These are phyloP conservation scores for Populus tremula DNA, from an alignment of 345 rosid genomes.

Conservation along the genomic window DNA sequence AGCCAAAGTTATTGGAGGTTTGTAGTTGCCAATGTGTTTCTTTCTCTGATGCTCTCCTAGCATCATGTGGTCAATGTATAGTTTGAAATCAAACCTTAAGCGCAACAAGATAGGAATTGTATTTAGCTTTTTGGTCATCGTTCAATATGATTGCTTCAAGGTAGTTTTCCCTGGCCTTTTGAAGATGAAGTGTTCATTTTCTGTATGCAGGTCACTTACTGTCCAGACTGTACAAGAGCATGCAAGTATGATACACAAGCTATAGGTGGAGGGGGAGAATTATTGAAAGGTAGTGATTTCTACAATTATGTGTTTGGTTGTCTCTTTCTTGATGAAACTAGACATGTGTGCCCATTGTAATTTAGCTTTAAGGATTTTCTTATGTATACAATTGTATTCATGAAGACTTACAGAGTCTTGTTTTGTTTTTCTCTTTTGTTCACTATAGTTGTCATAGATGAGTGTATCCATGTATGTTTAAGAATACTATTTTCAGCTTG, in stretches of 20 bases:
- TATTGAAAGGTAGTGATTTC: slow-evolving; percentile 59
- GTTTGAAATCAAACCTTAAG: neutral
- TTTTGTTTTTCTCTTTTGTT: neutral
- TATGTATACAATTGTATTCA: neutral
- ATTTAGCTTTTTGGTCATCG: neutral
- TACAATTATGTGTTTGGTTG: slow-evolving; percentile 76
- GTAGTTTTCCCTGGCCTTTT: neutral
- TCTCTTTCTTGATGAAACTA: slow-evolving; percentile 66
- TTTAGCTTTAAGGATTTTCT: neutral
- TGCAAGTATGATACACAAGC: slow-evolving; percentile 67
- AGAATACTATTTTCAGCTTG: too few relatives aligned
- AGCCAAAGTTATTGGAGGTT: slow-evolving; percentile 91
- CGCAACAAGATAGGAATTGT: neutral
- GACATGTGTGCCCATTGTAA: slow-evolving; percentile 55
- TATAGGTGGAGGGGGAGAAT: slow-evolving; percentile 40
- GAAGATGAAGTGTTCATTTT: neutral
- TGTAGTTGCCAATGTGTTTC: slow-evolving; percentile 24
- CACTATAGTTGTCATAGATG: too few relatives aligned
- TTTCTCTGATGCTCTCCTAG: neutral
- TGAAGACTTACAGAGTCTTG: neutral
- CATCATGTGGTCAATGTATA: neutral
- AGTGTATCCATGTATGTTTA: too few relatives aligned
- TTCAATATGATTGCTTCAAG: neutral
- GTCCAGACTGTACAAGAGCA: slow-evolving; percentile 93
- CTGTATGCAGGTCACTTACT: slow-evolving; percentile 67